Percentiles rank a stretch among this genome's conserved stretches.
Evolutionary conservation across 1,139 yeast species (phyloP).

Genomic region (Hyphopichia fennica): DNA sequence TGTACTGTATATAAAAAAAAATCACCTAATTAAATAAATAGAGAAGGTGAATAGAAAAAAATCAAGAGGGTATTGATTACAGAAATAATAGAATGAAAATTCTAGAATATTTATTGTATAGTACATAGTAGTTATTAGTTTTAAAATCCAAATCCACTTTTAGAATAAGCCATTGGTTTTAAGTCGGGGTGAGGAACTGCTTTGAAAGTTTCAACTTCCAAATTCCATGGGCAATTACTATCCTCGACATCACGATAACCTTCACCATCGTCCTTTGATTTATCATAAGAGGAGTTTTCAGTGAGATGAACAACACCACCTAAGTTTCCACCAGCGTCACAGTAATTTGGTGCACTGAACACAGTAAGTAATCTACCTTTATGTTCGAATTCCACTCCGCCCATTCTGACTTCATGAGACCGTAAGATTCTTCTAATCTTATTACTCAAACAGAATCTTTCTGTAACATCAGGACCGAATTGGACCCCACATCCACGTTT

Average conservation of each 20-base stretch:
- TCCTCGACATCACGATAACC: constrained; percentile 53
- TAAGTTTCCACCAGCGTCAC: constrained; percentile 85
- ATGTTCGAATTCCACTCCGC: constrained; percentile 87
- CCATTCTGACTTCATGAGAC: constrained; percentile 93
- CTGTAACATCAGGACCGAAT: constrained; percentile 95
- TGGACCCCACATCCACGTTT: constrained; percentile 95
- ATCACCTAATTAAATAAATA: too few species aligned
- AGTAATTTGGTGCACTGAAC: constrained; percentile 96
- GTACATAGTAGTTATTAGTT: too few species aligned
- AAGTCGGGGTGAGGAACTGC: constrained; percentile 91
- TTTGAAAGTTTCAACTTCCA: constrained; percentile 59
- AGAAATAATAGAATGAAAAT: too few species aligned
- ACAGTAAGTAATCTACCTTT: constrained; percentile 84
- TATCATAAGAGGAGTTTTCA: constrained; percentile 34
- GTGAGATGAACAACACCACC: constrained; percentile 82
- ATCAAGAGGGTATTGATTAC: too few species aligned
- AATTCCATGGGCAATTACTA: constrained; percentile 45
- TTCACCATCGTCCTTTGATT: constrained; percentile 40
- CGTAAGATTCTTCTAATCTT: constrained; percentile 78
- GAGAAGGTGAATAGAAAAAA: too few species aligned
- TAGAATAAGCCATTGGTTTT: constrained; percentile 96
- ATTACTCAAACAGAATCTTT: constrained; percentile 69
- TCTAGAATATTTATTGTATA: too few species aligned
- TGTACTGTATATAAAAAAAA: too few species aligned
- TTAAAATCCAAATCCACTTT: constrained; percentile 51